phyloP scores from a whole-genome alignment of 148 eudicot genomes.

The Polygonum aviculare region DNA sequence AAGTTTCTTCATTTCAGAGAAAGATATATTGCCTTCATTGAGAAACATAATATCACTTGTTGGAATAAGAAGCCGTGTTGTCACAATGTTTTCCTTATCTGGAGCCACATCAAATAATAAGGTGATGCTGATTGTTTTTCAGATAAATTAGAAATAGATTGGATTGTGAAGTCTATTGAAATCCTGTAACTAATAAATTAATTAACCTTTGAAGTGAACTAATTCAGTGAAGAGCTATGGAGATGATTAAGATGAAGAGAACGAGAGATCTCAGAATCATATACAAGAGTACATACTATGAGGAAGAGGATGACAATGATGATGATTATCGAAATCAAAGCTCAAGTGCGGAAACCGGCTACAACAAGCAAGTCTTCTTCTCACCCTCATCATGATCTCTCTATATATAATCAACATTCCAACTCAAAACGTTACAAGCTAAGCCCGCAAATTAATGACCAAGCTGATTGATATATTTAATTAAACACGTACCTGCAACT shows the following conservation, averaged over 20 bases:
- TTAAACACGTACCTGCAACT: too few relatives aligned
- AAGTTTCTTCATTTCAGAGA: conserved; percentile 55
- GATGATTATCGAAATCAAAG: not conserved
- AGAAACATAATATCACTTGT: conserved; percentile 63
- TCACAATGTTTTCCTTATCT: conserved; percentile 74
- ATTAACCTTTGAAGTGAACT: too few relatives aligned
- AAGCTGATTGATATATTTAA: too few relatives aligned
- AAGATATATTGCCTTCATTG: conserved; percentile 41
- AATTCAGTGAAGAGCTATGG: too few relatives aligned
- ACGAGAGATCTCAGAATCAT: not conserved
- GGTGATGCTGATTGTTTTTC: not conserved
- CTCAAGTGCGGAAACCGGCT: not conserved
- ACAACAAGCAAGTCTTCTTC: not conserved
- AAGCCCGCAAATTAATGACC: too few relatives aligned
- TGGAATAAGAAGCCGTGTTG: conserved; percentile 73
- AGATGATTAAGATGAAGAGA: too few relatives aligned
- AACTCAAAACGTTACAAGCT: too few relatives aligned
- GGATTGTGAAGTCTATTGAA: not conserved
- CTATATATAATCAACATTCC: too few relatives aligned
- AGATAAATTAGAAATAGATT: not conserved
- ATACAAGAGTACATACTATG: too few relatives aligned
- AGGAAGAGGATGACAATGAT: not conserved
- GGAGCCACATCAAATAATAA: conserved; percentile 78
- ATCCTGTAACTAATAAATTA: not conserved
- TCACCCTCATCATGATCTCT: conserved; percentile 9